phyloP scores from a whole-genome alignment of 2,329 filamentous ascomycete genomes.

The Samsoniella hepiali region DNA sequence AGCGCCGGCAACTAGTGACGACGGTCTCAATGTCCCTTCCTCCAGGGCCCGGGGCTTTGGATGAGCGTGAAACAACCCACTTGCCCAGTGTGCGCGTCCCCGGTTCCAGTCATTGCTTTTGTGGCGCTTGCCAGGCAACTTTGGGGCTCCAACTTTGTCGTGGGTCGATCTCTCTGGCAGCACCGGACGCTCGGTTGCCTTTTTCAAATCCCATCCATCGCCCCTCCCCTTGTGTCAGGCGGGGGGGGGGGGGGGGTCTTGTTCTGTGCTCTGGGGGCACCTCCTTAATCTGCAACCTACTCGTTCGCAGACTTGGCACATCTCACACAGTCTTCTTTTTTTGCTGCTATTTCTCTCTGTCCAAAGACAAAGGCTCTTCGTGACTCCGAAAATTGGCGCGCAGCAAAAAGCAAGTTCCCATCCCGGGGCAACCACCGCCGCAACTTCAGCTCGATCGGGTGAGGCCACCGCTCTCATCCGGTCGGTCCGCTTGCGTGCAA shows the following conservation, averaged over 20 bases:
- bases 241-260: background rate
- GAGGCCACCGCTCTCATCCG: background rate
- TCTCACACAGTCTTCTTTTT: too few relatives aligned
- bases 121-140: background rate
- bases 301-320: background rate
- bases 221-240: background rate
- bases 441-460: background rate
- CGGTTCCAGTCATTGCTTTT: background rate
- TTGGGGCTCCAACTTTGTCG: background rate
- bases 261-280: too few relatives aligned
- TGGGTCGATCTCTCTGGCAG: constrained; percentile 3
- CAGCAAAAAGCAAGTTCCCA: background rate
- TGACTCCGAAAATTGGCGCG: background rate
- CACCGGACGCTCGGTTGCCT: background rate
- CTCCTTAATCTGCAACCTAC: background rate
- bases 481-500: background rate
- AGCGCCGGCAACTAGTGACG: background rate
- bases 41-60: constrained; percentile 1
- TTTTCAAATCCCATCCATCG: background rate
- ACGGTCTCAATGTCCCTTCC: constrained; percentile 1
- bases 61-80: constrained; percentile 3
- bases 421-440: too few relatives aligned
- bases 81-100: background rate
- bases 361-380: too few relatives aligned
- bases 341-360: background rate